Evolutionary conservation across 495 filamentous ascomycete genomes (phyloP), one percentile per base, ranked within the genome.

Genomic region (Gamarada debralockiae): DNA sequence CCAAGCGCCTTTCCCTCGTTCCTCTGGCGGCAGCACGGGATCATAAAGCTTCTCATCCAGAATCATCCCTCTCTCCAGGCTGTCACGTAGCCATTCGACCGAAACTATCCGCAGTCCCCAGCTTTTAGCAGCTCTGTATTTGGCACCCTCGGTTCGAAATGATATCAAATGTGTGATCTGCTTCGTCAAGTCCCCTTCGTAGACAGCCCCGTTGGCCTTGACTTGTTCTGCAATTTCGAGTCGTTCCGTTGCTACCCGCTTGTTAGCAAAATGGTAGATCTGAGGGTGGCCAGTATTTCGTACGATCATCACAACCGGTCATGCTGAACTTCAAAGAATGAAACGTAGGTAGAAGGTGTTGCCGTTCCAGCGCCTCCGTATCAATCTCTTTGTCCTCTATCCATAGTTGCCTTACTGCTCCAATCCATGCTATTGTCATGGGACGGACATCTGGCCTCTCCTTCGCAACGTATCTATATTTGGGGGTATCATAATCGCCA

Each of bases 391-490:
- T 81, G 34, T 87, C 95, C 48, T 84, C 68, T 49, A 92, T 83
- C 95, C 93, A 98, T 34, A 80, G 74, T 46, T 82, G 70, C 12
- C 90, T 81, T 17, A 97, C 82, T 22, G 89, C 90, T 42, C 92
- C 81, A 45, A 98, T 76, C 89, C 89, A 98, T 63, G 80, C 79
- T 24, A 85, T 80, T 37, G 75, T 76, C 67, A 98, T 78, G 43
- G 89, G 87, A 50, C 79, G 81, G 58, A 98, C 83, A 65, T 98
- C 93, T 29, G 83, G 77, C 24, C 93, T 79, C 65, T 92, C 87
- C 55, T 83, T 90, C 20, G 93, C 93, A 61, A 97, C 92, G 70
- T 93, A 96, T 62, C 84, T 86, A 73, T 98, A 98, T 67, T 98
- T 98, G 13, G 85, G 80, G 0, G 92, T 97, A 58, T 89, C 78